Conservation (phyloP, 2,329 filamentous ascomycete species). For the Plenodomus lindquistii region DNA sequence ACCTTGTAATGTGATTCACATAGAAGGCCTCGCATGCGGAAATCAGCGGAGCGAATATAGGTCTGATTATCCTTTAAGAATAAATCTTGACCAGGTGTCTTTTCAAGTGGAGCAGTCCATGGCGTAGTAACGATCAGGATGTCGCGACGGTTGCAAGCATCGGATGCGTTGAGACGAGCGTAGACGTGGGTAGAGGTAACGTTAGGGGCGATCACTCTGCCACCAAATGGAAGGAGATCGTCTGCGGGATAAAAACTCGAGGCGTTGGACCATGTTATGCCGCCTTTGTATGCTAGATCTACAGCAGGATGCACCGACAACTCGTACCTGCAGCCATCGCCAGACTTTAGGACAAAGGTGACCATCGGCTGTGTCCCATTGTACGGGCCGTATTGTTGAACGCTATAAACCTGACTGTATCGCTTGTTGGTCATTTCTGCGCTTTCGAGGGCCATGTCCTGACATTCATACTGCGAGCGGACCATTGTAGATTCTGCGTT, state of each 20-base stretch:
- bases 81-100: not conserved
- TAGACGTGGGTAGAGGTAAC: constrained; percentile 9
- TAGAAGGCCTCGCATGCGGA: constrained; percentile 14
- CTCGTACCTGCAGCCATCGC: constrained; percentile 15
- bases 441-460: constrained; percentile 18
- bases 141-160: constrained; percentile 14
- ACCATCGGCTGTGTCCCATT: constrained; percentile 21
- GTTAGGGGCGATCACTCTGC: not conserved
- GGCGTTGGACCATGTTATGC: constrained; percentile 15
- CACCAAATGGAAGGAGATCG: not conserved
- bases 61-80: constrained; percentile 7
- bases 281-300: constrained; percentile 13
- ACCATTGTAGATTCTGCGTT: constrained; percentile 7
- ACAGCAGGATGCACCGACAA: constrained; percentile 10
- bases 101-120: constrained; percentile 11
- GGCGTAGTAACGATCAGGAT: constrained; percentile 22
- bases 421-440: constrained; percentile 4
- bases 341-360: constrained; percentile 11
- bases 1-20: constrained; percentile 9
- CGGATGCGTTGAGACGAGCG: constrained; percentile 13
- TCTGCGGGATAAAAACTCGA: constrained; percentile 7
- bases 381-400: constrained; percentile 4
- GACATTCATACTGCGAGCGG: constrained; percentile 6
- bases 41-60: constrained; percentile 13
- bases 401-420: constrained; percentile 4